Percentiles rank a stretch among this genome's conserved stretches.
These are phyloP conservation scores for Pugionium cornutum DNA, from an alignment of 345 rosid species.

Conservation along the genomic window DNA sequence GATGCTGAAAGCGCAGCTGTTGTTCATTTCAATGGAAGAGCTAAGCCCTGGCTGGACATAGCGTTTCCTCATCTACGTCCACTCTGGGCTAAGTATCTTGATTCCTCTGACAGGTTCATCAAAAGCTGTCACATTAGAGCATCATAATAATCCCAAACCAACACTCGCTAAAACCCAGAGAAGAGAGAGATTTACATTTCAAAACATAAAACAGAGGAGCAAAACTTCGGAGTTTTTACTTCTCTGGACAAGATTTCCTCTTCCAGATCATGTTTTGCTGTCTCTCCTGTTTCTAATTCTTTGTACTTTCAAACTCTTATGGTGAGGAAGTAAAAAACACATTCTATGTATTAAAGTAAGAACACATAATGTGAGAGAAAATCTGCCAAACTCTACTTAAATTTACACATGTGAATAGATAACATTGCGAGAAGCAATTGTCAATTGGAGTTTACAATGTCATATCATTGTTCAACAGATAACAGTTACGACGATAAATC, in stretches of 20 bases:
- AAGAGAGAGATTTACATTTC: conserved; percentile 42
- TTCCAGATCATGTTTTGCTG: conserved; percentile 23
- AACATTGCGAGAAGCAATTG: conserved; percentile 32
- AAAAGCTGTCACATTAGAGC: conserved; percentile 73
- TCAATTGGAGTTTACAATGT: conserved; percentile 34
- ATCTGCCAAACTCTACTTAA: conserved; percentile 34
- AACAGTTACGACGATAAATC: conserved; percentile 19
- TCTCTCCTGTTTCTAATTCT: conserved; percentile 27
- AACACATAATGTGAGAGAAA: conserved; percentile 17
- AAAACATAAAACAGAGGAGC: conserved; percentile 11
- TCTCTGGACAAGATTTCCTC: conserved; percentile 13
- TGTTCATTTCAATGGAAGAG: conserved; percentile 93
- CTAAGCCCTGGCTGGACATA: conserved; percentile 98
- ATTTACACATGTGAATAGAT: conserved; percentile 59
- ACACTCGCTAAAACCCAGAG: conserved; percentile 22
- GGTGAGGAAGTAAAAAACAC: conserved; percentile 19
- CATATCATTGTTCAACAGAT: conserved; percentile 42
- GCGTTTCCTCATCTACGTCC: conserved; percentile 84
- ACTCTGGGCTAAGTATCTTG: conserved; percentile 77
- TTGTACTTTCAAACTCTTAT: not conserved
- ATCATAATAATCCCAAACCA: conserved; percentile 43
- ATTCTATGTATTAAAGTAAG: conserved; percentile 29
- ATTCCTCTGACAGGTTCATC: conserved; percentile 88
- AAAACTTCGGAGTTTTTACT: conserved; percentile 10
- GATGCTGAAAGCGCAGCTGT: conserved; percentile 83